Percentiles rank a stretch among this genome's conserved stretches.
These are phyloP conservation scores for Beauveria sp. DNA, from an alignment of 2,329 filamentous ascomycete species.

Conservation along the genomic window DNA sequence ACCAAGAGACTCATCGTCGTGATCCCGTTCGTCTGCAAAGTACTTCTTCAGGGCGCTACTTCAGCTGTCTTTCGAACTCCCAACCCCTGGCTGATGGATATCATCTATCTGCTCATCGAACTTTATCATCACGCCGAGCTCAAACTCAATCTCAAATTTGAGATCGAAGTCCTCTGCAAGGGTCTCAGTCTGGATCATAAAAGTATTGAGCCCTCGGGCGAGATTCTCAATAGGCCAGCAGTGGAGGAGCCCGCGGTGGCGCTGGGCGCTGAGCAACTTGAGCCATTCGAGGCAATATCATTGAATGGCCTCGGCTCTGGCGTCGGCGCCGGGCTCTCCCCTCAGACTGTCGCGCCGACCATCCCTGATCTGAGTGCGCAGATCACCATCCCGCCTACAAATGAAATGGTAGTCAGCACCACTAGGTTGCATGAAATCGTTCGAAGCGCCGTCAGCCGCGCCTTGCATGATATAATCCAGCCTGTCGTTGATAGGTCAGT, in stretches of 20 bases:
- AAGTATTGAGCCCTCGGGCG: constrained; percentile 76
- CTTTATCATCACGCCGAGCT: constrained; percentile 88
- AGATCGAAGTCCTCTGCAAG: constrained; percentile 96
- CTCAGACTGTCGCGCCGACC: constrained; percentile 67
- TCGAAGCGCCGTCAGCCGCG: constrained; percentile 75
- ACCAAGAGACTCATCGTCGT: constrained; percentile 86
- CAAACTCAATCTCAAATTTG: constrained; percentile 95
- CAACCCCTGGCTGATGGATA: constrained; percentile 97
- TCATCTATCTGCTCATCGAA: constrained; percentile 83
- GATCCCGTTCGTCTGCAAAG: constrained; percentile 97
- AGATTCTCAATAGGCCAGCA: constrained; percentile 69
- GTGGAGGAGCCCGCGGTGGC: constrained; percentile 56
- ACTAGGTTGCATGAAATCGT: constrained; percentile 68
- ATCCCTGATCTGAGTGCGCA: constrained; percentile 78
- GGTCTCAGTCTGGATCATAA: constrained; percentile 89
- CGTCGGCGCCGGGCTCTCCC: constrained; percentile 66
- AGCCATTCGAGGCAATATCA: constrained; percentile 76
- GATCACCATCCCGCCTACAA: constrained; percentile 73
- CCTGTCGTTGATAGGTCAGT: constrained; percentile 96
- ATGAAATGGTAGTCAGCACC: constrained; percentile 69
- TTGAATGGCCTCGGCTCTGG: constrained; percentile 65
- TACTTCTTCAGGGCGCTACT: constrained; percentile 72
- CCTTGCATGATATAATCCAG: constrained; percentile 92
- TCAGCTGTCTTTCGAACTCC: constrained; percentile 89
- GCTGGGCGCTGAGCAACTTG: constrained; percentile 58